Conservation (phyloP, 2,329 filamentous ascomycete species). For the Ceratocystis papillata region DNA sequence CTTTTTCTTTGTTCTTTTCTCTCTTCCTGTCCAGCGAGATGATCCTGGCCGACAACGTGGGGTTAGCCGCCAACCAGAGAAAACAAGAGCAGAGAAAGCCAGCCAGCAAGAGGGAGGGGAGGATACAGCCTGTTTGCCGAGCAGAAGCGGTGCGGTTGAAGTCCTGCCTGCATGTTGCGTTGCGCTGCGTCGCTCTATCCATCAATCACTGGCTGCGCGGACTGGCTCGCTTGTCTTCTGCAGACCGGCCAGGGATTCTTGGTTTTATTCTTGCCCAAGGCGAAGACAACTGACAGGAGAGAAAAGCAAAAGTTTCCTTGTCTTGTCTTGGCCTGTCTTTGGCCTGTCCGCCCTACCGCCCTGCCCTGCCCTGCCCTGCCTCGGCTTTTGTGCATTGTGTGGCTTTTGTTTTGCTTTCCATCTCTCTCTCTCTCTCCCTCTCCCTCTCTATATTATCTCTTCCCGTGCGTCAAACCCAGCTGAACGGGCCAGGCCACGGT, state of each 20-base stretch:
- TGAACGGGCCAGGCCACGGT: not conserved
- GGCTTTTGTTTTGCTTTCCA: not conserved
- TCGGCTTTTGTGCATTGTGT: not conserved
- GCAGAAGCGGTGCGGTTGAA: not conserved
- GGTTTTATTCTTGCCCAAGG: not conserved
- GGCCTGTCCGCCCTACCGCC: not conserved
- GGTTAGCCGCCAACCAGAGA: slow-evolving; percentile 8
- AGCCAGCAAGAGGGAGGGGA: no score
- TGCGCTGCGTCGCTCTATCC: not conserved
- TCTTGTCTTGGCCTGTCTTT: not conserved
- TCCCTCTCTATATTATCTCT: not conserved
- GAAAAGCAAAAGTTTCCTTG: not conserved
- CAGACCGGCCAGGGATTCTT: not conserved
- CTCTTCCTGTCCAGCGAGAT: no score
- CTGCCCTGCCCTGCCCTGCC: no score
- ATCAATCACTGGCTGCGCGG: not conserved
- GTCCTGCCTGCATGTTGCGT: not conserved
- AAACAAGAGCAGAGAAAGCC: not conserved
- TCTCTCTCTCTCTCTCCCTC: not conserved
- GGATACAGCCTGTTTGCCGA: not conserved
- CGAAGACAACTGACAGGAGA: not conserved
- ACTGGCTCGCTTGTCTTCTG: not conserved
- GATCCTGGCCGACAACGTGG: slow-evolving; percentile 6
- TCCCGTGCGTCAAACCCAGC: not conserved
- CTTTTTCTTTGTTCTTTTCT: no score